Conservation (phyloP, 768 basidiomycete genomes). For the Suillus luteus region DNA sequence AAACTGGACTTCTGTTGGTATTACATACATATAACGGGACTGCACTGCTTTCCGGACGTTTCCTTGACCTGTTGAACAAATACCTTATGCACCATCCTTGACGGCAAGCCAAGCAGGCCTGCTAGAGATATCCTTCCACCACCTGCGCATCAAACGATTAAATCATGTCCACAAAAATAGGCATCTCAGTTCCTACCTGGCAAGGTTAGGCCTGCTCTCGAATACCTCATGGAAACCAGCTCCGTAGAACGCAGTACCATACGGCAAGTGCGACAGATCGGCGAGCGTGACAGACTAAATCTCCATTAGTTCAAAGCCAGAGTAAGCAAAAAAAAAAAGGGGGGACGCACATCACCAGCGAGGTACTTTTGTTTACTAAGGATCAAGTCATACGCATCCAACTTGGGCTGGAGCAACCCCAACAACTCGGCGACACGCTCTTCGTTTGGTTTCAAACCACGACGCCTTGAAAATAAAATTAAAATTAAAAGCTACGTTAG, state of each 20-base stretch:
- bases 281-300: constrained; percentile 51
- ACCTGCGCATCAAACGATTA: constrained; percentile 34
- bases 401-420: constrained; percentile 31
- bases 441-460: constrained; percentile 28
- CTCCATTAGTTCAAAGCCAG: not conserved
- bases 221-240: constrained; percentile 34
- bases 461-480: constrained; percentile 3
- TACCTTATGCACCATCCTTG: constrained; percentile 34
- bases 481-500: constrained; percentile 8
- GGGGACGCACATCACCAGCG: constrained; percentile 52
- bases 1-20: not conserved
- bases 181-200: constrained; percentile 35
- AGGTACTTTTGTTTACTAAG: constrained; percentile 58
- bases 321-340: constrained; percentile 27
- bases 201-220: constrained; percentile 43
- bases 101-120: constrained; percentile 51
- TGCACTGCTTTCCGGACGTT: not conserved
- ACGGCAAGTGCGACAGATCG: constrained; percentile 60
- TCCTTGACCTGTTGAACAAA: not conserved
- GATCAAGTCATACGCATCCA: constrained; percentile 56
- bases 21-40: not conserved
- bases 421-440: constrained; percentile 19
- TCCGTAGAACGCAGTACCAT: constrained; percentile 33
- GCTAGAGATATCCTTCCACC: constrained; percentile 51
- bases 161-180: not conserved